Base-by-base conservation (phyloP, 306 rosid species). In the Abrus pulchellus region DNA sequence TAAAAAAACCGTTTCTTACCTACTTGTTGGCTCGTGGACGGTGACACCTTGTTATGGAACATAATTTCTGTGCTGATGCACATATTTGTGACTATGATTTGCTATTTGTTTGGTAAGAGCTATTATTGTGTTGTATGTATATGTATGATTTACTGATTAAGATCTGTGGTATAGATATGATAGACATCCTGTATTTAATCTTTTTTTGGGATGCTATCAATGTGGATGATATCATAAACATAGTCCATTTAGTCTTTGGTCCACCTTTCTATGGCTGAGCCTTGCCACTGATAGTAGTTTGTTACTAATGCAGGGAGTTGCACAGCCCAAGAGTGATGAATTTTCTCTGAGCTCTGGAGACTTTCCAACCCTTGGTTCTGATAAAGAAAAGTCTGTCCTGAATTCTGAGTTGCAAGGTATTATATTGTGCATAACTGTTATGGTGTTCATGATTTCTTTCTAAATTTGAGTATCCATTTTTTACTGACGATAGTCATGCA, bases 311-410 rank as follows among this genome's bases (percentile, higher is more conserved):
- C 83, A 95, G 99, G 97, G 97, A 71, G 83, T 85, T 77, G 5
- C 74, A 33, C 88, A 83, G 60, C 74, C 86, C 70, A 93, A 89
- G 86, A 85, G 84, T 62, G 94, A 88, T 78, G 93, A 79, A 71
- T 95, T 95, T 89, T 91, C 97, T 40, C 86, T 93, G 68, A 78
- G 94, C 77, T 90, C 98, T 71, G 99, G 97, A 84, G 97, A 95
- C 81, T 95, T 95, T 84, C 99, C 99, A 29, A 88, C 97, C 41
- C 99, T 95, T 87, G 97, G 99, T 85, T 91, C 97, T 27, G 97
- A 89, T 57, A 94, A 89, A 85, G 99, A 91, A 76, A 89, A 86
- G 72, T 75, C 86, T 59, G 86, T 79, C 50, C 93, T 82, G 87
- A 84, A 82, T 80, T 83, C 88, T 27, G 94, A 87, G 78, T 80